A percentile compares a stretch with the other conserved stretches of the same genome.
These are phyloP conservation scores for Penicillium cataractarum DNA, from an alignment of 495 filamentous ascomycete species.

Conservation along the genomic window DNA sequence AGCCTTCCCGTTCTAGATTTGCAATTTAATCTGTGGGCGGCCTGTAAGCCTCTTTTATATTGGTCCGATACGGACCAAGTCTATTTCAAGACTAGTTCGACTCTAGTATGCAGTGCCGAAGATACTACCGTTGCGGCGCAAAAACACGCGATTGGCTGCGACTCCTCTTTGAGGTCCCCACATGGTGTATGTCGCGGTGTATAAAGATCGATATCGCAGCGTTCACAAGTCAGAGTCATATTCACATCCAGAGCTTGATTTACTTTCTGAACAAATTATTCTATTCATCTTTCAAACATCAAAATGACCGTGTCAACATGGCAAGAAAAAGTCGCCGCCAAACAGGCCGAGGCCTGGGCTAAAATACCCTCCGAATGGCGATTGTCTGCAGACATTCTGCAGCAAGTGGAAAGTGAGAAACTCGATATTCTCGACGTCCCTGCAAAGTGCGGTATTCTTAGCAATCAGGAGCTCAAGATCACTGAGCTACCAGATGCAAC, in stretches of 20 bases:
- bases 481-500: slow-evolving; percentile 10
- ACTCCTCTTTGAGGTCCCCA: not conserved
- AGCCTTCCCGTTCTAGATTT: not conserved
- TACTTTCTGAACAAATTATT: not conserved
- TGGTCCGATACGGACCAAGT: not conserved
- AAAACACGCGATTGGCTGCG: slow-evolving; percentile 3
- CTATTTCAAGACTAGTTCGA: not conserved
- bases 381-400: slow-evolving; percentile 7
- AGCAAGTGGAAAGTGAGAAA: not conserved
- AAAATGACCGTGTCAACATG: slow-evolving; percentile 11
- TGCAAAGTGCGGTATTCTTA: slow-evolving; percentile 1
- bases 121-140: not conserved
- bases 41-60: not conserved
- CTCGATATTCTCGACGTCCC: slow-evolving; percentile 1
- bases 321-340: slow-evolving; percentile 17
- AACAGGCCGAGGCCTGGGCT: slow-evolving; percentile 12
- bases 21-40: not conserved
- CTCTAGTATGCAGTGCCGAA: not conserved
- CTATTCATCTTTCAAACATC: not conserved
- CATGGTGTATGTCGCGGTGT: not conserved
- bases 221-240: not conserved
- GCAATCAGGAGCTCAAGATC: not conserved
- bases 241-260: not conserved
- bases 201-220: not conserved
- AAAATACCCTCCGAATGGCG: slow-evolving; percentile 19